A percentile compares a stretch with the other conserved stretches of the same genome.
Evolutionary conservation across 495 filamentous ascomycete species (phyloP).

Genomic region (Aspergillus biplanus): DNA sequence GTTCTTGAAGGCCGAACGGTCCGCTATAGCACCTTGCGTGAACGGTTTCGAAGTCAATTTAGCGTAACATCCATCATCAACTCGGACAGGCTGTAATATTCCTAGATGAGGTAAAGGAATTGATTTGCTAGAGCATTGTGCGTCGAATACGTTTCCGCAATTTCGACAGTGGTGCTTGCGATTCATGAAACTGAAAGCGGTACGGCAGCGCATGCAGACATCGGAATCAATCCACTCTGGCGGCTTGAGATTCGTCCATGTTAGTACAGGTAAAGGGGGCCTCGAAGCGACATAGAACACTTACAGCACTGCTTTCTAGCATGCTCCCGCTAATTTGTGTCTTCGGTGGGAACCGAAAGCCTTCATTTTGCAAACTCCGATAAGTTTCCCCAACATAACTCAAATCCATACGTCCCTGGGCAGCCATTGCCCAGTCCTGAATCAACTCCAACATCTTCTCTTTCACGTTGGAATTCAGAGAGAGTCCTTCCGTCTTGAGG

Average conservation of each 20-base stretch:
- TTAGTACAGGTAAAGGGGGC: conserved; percentile 2
- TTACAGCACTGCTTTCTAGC: conserved; percentile 93
- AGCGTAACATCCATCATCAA: conserved; percentile 94
- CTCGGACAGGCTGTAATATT: conserved; percentile 86
- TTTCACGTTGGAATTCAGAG: conserved; percentile 82
- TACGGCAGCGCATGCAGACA: conserved; percentile 97
- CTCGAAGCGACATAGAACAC: conserved; percentile 37
- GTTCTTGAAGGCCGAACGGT: conserved; percentile 54
- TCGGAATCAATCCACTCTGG: conserved; percentile 98
- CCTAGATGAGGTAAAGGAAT: conserved; percentile 90
- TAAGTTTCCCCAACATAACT: conserved; percentile 89
- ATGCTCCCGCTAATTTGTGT: conserved; percentile 89
- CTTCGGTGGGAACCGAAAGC: conserved; percentile 86
- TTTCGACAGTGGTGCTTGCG: conserved; percentile 98
- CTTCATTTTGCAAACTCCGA: conserved; percentile 76
- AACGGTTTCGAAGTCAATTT: conserved; percentile 78
- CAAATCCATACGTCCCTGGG: conserved; percentile 82
- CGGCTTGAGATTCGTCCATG: conserved; percentile 56
- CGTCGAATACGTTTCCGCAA: conserved; percentile 95
- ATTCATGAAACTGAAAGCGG: conserved; percentile 95
- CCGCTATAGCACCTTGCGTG: conserved; percentile 44
- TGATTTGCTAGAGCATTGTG: conserved; percentile 86
- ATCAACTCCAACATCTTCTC: conserved; percentile 90
- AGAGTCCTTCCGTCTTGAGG: conserved; percentile 75
- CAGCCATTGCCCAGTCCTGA: conserved; percentile 89